A percentile compares a stretch with the other conserved stretches of the same genome.
phyloP scores from a whole-genome alignment of 129 eudicot species.

The Flaveria robusta region DNA sequence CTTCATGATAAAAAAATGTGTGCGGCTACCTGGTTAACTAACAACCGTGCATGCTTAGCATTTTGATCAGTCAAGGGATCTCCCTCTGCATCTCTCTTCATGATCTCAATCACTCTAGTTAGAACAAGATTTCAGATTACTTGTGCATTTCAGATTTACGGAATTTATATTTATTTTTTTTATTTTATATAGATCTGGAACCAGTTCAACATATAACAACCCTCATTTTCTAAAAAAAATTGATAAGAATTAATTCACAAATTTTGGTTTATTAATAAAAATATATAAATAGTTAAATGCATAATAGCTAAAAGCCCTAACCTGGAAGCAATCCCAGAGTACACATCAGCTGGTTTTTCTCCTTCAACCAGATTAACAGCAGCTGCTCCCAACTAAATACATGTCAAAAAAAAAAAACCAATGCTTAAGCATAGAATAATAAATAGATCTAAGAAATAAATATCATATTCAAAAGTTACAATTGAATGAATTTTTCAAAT shows the following conservation, averaged over 20 bases:
- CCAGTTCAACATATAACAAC: too few species aligned
- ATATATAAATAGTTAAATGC: background rate
- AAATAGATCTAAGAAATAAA: background rate
- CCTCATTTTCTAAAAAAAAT: too few species aligned
- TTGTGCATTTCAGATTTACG: background rate
- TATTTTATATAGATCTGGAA: too few species aligned
- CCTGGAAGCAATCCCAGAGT: slow-evolving; percentile 95
- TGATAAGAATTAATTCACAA: too few species aligned
- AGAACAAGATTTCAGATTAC: slow-evolving; percentile 16
- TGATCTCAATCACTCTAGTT: slow-evolving; percentile 82
- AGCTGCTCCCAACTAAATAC: slow-evolving; percentile 78
- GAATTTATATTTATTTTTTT: background rate
- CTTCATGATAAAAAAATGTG: background rate
- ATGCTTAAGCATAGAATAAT: background rate
- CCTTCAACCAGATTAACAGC: slow-evolving; percentile 95
- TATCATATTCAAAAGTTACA: background rate
- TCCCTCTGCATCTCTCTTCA: slow-evolving; percentile 75
- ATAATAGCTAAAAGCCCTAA: slow-evolving; percentile 22
- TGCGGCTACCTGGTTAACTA: slow-evolving; percentile 65
- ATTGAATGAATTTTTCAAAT: background rate
- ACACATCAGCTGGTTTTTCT: slow-evolving; percentile 97
- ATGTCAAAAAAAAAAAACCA: background rate
- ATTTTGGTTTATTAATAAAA: too few species aligned
- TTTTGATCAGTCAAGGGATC: slow-evolving; percentile 75
- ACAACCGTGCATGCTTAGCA: slow-evolving; percentile 68